phyloP scores from a whole-genome alignment of 148 eudicot genomes.

The Beta vulgaris region DNA sequence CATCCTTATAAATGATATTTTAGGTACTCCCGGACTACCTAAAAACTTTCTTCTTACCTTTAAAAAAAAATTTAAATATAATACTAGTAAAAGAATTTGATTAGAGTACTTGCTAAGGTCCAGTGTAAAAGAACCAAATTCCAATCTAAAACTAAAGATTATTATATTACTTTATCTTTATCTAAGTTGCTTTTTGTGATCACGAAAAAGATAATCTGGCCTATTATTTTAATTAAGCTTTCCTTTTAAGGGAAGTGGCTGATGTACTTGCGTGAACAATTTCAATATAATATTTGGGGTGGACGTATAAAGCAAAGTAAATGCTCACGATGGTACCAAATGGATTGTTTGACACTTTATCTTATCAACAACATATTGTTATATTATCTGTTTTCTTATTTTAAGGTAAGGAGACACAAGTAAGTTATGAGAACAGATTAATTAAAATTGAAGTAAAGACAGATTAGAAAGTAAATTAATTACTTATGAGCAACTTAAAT shows the following conservation, averaged over 20 bases:
- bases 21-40: too few species aligned
- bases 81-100: too few species aligned
- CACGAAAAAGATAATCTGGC: conserved; percentile 17
- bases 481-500: too few species aligned
- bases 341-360: conserved; percentile 4
- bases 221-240: conserved; percentile 20
- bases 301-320: neutral
- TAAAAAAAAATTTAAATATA: too few species aligned
- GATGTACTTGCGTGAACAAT: neutral
- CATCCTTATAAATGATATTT: too few species aligned
- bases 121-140: conserved; percentile 1
- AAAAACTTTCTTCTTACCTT: too few species aligned
- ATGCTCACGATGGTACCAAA: neutral
- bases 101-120: neutral
- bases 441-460: too few species aligned
- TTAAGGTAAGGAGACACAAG: too few species aligned
- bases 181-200: neutral
- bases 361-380: neutral
- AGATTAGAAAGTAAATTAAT: too few species aligned
- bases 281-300: neutral
- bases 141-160: neutral
- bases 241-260: conserved; percentile 23
- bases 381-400: neutral
- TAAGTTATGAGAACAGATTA: too few species aligned
- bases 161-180: too few species aligned